A percentile compares a stretch with the other conserved stretches of the same genome.
phyloP scores from a whole-genome alignment of 2,329 filamentous ascomycete genomes.

The Parastagonospora nodorum region DNA sequence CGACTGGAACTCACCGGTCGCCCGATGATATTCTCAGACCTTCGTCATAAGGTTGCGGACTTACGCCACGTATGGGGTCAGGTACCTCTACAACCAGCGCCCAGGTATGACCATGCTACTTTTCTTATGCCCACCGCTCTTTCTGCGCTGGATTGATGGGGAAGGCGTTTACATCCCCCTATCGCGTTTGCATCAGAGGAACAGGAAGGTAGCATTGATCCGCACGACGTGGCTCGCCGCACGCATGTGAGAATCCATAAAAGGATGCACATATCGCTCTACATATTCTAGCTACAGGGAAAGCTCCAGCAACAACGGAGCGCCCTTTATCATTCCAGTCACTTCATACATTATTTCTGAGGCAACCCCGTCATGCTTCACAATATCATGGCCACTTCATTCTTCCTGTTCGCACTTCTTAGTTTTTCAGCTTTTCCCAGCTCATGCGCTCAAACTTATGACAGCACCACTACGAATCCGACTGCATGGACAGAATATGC shows the following conservation, averaged over 20 bases:
- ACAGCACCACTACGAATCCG: slow-evolving; percentile 20
- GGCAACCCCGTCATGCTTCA: neutral
- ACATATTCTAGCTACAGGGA: neutral
- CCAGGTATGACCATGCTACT: slow-evolving; percentile 17
- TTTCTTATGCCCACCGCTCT: slow-evolving; percentile 10
- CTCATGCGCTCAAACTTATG: slow-evolving; percentile 21
- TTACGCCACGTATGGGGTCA: slow-evolving; percentile 11
- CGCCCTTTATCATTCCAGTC: neutral
- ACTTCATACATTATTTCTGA: neutral
- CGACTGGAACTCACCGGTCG: neutral
- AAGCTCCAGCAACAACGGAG: neutral
- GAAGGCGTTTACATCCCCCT: neutral
- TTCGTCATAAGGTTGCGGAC: neutral
- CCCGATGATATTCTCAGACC: neutral
- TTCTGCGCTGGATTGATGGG: neutral
- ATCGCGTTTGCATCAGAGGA: neutral
- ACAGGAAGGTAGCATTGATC: neutral
- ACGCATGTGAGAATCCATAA: neutral
- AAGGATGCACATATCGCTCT: neutral
- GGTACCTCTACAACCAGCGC: slow-evolving; percentile 9
- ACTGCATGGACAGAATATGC: slow-evolving; percentile 37
- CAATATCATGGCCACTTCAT: slow-evolving; percentile 19
- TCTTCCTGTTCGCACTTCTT: slow-evolving; percentile 7
- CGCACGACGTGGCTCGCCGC: neutral
- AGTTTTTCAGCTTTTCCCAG: slow-evolving; percentile 19